phyloP scores from a whole-genome alignment of 805 yeast species.

The Sugiyamaella marilandica region DNA sequence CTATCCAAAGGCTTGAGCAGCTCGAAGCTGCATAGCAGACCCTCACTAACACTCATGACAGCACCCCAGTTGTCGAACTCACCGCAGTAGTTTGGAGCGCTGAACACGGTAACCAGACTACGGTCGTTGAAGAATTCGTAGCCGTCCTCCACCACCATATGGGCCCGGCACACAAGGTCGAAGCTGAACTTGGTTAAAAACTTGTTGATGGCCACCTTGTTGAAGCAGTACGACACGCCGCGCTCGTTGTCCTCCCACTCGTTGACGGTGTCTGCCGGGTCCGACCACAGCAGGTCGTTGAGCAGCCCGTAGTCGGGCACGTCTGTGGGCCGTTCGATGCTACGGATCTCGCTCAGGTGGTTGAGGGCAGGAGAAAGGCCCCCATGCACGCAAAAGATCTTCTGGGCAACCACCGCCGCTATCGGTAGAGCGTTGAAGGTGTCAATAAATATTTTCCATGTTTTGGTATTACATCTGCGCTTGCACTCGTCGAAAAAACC shows the following conservation, averaged over 20 bases:
- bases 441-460: slow-evolving; percentile 92
- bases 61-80: slow-evolving; percentile 96
- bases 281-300: slow-evolving; percentile 78
- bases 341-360: slow-evolving; percentile 68
- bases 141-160: slow-evolving; percentile 83
- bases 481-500: slow-evolving; percentile 98
- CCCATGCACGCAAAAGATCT: slow-evolving; percentile 88
- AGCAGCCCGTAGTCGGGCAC: slow-evolving; percentile 79
- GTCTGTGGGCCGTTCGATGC: slow-evolving; percentile 76
- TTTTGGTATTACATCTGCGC: slow-evolving; percentile 83
- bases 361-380: slow-evolving; percentile 73
- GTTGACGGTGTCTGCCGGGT: slow-evolving; percentile 75
- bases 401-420: slow-evolving; percentile 92
- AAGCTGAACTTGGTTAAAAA: slow-evolving; percentile 69
- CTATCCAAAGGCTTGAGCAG: slow-evolving; percentile 90
- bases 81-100: slow-evolving; percentile 78
- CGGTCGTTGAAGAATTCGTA: slow-evolving; percentile 72
- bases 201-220: slow-evolving; percentile 73
- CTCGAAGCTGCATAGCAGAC: slow-evolving; percentile 87
- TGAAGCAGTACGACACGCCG: slow-evolving; percentile 77
- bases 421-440: slow-evolving; percentile 93
- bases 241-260: slow-evolving; percentile 89
- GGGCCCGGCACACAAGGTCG: slow-evolving; percentile 79
- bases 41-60: slow-evolving; percentile 94
- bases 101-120: slow-evolving; percentile 64